A percentile compares a stretch with the other conserved stretches of the same genome.
Conservation (phyloP, 2,329 filamentous ascomycete species). For the Dactylellina haptotyla region DNA sequence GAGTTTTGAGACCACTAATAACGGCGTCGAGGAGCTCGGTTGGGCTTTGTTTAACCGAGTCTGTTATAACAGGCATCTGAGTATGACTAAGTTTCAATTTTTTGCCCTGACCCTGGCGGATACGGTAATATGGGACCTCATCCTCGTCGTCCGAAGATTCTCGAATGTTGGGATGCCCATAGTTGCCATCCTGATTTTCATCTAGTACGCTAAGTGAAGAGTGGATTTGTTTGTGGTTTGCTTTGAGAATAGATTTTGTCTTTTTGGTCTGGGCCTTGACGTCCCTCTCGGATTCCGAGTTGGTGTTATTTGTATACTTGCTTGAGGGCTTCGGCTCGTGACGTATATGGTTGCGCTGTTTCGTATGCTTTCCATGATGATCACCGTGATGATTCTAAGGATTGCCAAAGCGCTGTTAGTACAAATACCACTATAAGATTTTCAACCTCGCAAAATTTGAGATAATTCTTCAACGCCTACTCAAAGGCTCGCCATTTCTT, state of each 20-base stretch:
- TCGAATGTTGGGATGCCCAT: neutral
- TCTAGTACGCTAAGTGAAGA: neutral
- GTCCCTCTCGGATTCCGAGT: conserved; percentile 2
- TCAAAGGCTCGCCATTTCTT: no score
- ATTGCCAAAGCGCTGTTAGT: no score
- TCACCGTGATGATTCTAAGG: neutral
- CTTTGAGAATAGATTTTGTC: neutral
- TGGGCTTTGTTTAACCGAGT: no score
- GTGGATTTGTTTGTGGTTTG: neutral
- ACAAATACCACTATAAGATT: no score
- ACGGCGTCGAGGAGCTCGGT: no score
- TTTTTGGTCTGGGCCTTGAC: neutral
- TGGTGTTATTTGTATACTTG: neutral
- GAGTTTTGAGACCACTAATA: no score
- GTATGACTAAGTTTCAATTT: no score
- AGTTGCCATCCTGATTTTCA: neutral
- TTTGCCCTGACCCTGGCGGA: no score
- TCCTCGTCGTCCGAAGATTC: conserved; percentile 14
- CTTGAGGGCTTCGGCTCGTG: neutral
- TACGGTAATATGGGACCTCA: no score
- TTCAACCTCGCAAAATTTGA: no score
- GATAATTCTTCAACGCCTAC: no score
- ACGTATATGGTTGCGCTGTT: neutral
- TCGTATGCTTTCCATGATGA: neutral
- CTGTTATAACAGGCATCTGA: no score